A percentile compares a stretch with the other conserved stretches of the same genome.
Evolutionary conservation across 1,284 basidiomycete species (phyloP).

Genomic region (Jaminaea rosea): DNA sequence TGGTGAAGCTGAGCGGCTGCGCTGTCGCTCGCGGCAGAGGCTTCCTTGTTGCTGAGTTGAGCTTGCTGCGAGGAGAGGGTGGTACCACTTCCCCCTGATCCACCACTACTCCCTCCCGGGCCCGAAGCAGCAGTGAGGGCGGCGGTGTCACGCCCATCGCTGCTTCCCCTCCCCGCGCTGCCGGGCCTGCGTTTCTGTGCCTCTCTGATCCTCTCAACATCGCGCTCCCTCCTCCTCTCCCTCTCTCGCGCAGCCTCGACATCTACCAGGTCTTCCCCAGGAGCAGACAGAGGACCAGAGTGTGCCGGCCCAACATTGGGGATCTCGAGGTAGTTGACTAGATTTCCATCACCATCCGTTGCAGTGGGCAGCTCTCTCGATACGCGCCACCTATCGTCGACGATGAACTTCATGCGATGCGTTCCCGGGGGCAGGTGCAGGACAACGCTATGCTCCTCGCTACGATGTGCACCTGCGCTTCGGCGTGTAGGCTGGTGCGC

Average conservation of each 20-base stretch:
- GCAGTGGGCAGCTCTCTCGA: conserved; percentile 72
- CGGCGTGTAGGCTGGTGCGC: neutral
- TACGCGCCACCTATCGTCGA: conserved; percentile 78
- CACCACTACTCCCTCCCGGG: no score
- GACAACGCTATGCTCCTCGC: conserved; percentile 33
- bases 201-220: neutral
- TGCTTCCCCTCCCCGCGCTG: neutral
- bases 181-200: neutral
- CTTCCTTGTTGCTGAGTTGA: neutral
- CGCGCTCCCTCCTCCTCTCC: neutral
- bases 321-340: conserved; percentile 70
- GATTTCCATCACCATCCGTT: conserved; percentile 84
- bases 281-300: conserved; percentile 34
- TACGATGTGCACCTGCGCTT: conserved; percentile 17
- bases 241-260: conserved; percentile 9
- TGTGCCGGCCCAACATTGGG: conserved; percentile 36
- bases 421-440: conserved; percentile 65
- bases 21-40: neutral
- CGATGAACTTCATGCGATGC: conserved; percentile 90
- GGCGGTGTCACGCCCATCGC: neutral
- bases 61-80: no score
- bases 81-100: no score
- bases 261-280: conserved; percentile 29
- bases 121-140: neutral
- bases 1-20: no score